Percentiles rank a stretch among this genome's conserved stretches.
Conservation (phyloP, 2,329 filamentous ascomycete species). For the Zymoseptoria passerinii region DNA sequence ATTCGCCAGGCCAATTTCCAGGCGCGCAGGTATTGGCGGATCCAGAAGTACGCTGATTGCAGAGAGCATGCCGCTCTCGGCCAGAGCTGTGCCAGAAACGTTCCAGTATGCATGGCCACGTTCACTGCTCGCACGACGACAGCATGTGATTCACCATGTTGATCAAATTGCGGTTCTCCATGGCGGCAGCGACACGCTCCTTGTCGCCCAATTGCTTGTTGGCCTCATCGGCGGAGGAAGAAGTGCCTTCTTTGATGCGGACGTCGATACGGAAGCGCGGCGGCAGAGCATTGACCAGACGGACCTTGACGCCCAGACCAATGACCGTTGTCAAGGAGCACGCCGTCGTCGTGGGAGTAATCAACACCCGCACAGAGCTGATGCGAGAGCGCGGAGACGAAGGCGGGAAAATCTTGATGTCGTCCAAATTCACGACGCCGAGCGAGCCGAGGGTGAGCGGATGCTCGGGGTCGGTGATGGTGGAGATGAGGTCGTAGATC, state of each 20-base stretch:
- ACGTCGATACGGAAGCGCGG: slow-evolving; percentile 90
- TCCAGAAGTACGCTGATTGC: not conserved
- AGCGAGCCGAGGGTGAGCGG: slow-evolving; percentile 87
- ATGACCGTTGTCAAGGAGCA: slow-evolving; percentile 96
- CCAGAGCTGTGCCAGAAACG: not conserved
- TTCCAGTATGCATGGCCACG: not conserved
- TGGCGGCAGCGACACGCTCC: slow-evolving; percentile 85
- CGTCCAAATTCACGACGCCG: slow-evolving; percentile 89
- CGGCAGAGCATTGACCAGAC: slow-evolving; percentile 82
- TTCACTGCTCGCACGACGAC: slow-evolving; percentile 28
- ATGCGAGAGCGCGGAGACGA: slow-evolving; percentile 56
- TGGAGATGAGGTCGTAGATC: slow-evolving; percentile 91
- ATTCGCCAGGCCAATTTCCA: not conserved
- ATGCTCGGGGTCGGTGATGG: slow-evolving; percentile 93
- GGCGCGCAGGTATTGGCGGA: not conserved
- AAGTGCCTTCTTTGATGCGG: slow-evolving; percentile 90
- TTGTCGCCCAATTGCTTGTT: slow-evolving; percentile 97
- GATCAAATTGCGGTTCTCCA: slow-evolving; percentile 88
- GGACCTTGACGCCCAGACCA: slow-evolving; percentile 82
- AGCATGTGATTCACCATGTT: slow-evolving; percentile 90
- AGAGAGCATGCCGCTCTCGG: slow-evolving; percentile 4
- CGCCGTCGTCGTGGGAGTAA: slow-evolving; percentile 94
- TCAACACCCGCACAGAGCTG: slow-evolving; percentile 71
- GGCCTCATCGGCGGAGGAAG: slow-evolving; percentile 87
- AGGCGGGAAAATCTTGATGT: slow-evolving; percentile 70